Percentiles rank a stretch among this genome's conserved stretches.
phyloP scores from a whole-genome alignment of 805 yeast species.

The Cyberlindnera mycetangii region DNA sequence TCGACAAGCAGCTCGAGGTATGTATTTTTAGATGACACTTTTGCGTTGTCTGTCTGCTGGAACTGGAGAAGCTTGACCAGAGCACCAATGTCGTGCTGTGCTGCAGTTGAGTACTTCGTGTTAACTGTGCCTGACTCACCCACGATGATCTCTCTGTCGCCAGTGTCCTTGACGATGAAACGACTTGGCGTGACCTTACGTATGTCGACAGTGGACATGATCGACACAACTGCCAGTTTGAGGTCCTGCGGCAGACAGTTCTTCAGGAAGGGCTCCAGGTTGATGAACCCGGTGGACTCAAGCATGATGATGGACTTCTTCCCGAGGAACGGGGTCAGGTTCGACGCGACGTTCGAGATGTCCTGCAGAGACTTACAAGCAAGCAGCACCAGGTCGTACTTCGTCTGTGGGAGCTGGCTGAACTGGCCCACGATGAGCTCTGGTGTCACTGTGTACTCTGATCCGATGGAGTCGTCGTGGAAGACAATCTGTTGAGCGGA shows the following conservation, averaged over 20 bases:
- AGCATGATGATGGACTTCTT: slow-evolving; percentile 52
- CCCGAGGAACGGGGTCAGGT: slow-evolving; percentile 36
- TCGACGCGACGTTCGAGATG: slow-evolving; percentile 40
- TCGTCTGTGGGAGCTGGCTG: slow-evolving; percentile 7
- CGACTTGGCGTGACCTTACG: slow-evolving; percentile 25
- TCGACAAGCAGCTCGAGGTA: slow-evolving; percentile 61
- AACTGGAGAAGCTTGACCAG: slow-evolving; percentile 33
- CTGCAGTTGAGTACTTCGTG: slow-evolving; percentile 35
- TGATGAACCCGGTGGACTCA: slow-evolving; percentile 71
- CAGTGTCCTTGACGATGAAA: slow-evolving; percentile 9
- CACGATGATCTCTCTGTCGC: slow-evolving; percentile 18
- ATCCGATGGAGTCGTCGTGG: slow-evolving; percentile 5
- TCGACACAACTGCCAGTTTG: slow-evolving; percentile 24
- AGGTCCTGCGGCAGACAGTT: slow-evolving; percentile 47
- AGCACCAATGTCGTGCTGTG: slow-evolving; percentile 34
- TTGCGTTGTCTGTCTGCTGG: slow-evolving; percentile 28
- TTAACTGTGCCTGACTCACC: slow-evolving; percentile 42
- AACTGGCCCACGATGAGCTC: slow-evolving; percentile 3
- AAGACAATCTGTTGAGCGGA: not conserved
- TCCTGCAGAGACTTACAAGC: slow-evolving; percentile 52
- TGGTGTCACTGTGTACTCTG: slow-evolving; percentile 2
- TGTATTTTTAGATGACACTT: slow-evolving; percentile 30
- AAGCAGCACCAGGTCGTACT: slow-evolving; percentile 44
- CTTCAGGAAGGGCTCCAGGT: slow-evolving; percentile 67
- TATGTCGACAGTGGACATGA: slow-evolving; percentile 22